Conservation (phyloP, 345 rosid species). For the Aquilaria malaccensis region DNA sequence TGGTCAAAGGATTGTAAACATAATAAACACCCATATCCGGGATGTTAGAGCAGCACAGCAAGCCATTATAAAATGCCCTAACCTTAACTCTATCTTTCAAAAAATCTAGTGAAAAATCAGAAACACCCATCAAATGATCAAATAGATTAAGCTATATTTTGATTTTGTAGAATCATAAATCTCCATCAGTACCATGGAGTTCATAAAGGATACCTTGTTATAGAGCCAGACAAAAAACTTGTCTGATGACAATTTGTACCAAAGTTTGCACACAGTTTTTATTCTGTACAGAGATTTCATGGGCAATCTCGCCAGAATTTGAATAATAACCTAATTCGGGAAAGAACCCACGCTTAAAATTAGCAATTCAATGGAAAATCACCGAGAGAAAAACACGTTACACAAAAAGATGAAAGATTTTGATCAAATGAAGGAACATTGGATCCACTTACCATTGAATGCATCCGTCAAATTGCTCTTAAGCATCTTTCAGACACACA, state of each 20-base stretch:
- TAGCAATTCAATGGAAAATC: conserved; percentile 17
- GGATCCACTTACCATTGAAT: background rate
- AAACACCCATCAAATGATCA: conserved; percentile 55
- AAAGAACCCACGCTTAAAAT: conserved; percentile 31
- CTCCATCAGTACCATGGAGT: conserved; percentile 51
- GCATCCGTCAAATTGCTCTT: too few relatives aligned
- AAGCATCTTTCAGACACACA: background rate
- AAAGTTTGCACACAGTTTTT: conserved; percentile 68
- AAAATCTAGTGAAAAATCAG: conserved; percentile 65
- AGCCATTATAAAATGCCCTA: conserved; percentile 82
- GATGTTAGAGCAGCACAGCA: conserved; percentile 81
- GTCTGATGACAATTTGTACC: conserved; percentile 56
- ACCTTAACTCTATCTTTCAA: conserved; percentile 64
- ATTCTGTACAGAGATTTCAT: conserved; percentile 56
- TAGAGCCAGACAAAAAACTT: conserved; percentile 45
- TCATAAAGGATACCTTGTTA: conserved; percentile 44
- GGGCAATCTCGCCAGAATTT: conserved; percentile 72
- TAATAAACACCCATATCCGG: conserved; percentile 74
- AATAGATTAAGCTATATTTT: conserved; percentile 48
- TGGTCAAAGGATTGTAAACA: conserved; percentile 81
- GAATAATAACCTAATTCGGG: conserved; percentile 69
- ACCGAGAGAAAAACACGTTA: background rate
- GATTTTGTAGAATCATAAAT: conserved; percentile 45
- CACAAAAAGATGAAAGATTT: background rate
- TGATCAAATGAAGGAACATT: too few relatives aligned